Base-by-base conservation (phyloP, 768 basidiomycete genomes). In the Trametes punicea region DNA sequence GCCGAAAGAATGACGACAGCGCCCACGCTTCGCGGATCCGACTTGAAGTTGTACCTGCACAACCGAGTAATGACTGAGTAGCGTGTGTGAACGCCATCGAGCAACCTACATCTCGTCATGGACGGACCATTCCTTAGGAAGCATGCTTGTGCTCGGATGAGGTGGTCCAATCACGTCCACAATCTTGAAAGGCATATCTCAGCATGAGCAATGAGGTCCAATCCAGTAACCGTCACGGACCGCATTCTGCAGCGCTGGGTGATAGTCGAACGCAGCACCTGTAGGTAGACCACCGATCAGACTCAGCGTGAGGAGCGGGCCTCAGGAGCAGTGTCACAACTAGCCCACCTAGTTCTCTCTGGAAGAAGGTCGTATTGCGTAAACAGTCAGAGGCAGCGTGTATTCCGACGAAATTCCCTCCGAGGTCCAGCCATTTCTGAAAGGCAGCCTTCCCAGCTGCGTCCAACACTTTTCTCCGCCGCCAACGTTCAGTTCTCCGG, bases 251-350 rank as follows among this genome's bases (percentile, higher is more conserved):
- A 81, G 50, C 6, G 62, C 61, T 1, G 79, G 78, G 61, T 81
- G 77, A 60, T 77, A 77, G 63, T 79, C 77, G 59, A 81, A 79
- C 36, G 73, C 68, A 10, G 79, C 77, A 45, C 73, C 69, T 74
- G 16, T 38, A 23, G 36, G 13, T 33, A 16, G 34, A 36, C 8
- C 27, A 25, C 21, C 25, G 26, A 18, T 21, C 6, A 30, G 42
- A 21, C 2, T 15, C 3, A 23, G 29, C 4, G 31, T 47, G 11
- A 31, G n/a, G 15, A 2, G 20, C 15, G 15, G 13, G 15, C 11
- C 18, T 16, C 15, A 26, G 40, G 21, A 18, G n/a, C 2, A 34
- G 16, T 13, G 11, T 21, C 20, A 10, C 20, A 13, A 26, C 21
- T 34, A 23, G 57, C 67, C 54, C 41, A 75, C 77, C 70, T 11